These are phyloP conservation scores for Nymphaea thermarum DNA, from an alignment of 164 flowering plant genomes.

Conservation along the genomic window DNA sequence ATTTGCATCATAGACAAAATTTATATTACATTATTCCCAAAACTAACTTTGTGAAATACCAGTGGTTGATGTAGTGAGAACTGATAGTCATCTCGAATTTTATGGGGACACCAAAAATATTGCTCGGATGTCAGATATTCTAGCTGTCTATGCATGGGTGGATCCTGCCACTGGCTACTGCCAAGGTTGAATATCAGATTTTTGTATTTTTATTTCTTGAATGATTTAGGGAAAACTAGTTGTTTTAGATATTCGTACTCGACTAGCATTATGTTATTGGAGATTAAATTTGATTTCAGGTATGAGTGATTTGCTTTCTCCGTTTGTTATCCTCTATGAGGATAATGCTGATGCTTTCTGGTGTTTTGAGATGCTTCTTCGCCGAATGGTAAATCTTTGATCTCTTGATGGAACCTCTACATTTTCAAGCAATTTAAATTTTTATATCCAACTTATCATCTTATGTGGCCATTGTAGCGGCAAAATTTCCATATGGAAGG, in stretches of 20 bases:
- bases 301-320: slow-evolving; percentile 90
- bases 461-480: slow-evolving; percentile 36
- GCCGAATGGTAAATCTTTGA: slow-evolving; percentile 63
- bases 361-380: slow-evolving; percentile 95
- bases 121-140: slow-evolving; percentile 94
- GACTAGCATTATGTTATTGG: no score
- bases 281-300: slow-evolving; percentile 21
- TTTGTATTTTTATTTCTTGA: slow-evolving; percentile 2
- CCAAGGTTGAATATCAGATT: slow-evolving; percentile 45
- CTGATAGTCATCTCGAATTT: slow-evolving; percentile 89
- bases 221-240: background rate
- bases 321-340: slow-evolving; percentile 82
- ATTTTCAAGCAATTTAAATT: background rate
- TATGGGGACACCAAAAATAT: slow-evolving; percentile 62
- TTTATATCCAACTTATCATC: background rate
- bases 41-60: slow-evolving; percentile 11
- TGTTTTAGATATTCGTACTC: no score
- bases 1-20: background rate
- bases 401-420: background rate
- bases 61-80: slow-evolving; percentile 94
- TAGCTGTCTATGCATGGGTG: slow-evolving; percentile 95
- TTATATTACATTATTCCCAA: background rate
- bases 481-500: slow-evolving; percentile 90
- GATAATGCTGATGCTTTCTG: slow-evolving; percentile 95
- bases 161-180: slow-evolving; percentile 93